Base-by-base conservation (phyloP, 768 basidiomycete genomes). In the Multifurca ochricompacta region DNA sequence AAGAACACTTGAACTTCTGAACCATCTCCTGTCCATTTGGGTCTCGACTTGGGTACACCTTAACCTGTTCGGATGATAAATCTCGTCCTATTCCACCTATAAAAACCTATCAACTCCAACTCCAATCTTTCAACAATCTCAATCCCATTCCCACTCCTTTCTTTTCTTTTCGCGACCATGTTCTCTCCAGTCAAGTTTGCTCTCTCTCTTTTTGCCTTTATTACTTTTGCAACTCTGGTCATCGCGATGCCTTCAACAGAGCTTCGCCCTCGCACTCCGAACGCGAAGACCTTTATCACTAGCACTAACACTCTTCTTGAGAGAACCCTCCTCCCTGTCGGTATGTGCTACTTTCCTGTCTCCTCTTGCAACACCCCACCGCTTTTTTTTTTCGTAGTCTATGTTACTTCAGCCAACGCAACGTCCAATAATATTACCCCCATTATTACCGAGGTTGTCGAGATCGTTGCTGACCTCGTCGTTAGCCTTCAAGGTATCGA, bases 181-280 rank as follows among this genome's bases (percentile, higher is more conserved):
- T 16, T 52, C 6, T 52, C 36, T 45, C 42, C 25, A 21, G 2
- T 45, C 21, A 56, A 56, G 10, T 3, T 56, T 21, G 34, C 50
- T 23, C 50, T 56, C 39, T 46, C 50, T 23, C 50, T 56, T 34
- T 46, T 56, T 36, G 16, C 40, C 27, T n/a, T 52, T 11, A 14
- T 52, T 18, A 21, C 45, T 27, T 41, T 52, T 35, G 50, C 50
- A 3, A 30, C 55, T 14, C 31, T 56, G 16, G 35, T 37, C 13
- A 6, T 51, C 11, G 55, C 55, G 16, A 23, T 40, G 13, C 49
- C 55, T 18, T 8, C 49, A 11, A 19, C 44, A 19, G 48, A 32
- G 6, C 6, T 4, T 14, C 49, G 6, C 4, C 2, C 6, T 27
- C 49, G 6, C 4, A 2, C 6, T 27, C 0, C 31, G 4, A 27